A percentile compares a stretch with the other conserved stretches of the same genome.
These are phyloP conservation scores for Bruguiera sexangula DNA, from an alignment of 345 rosid genomes.

Conservation along the genomic window DNA sequence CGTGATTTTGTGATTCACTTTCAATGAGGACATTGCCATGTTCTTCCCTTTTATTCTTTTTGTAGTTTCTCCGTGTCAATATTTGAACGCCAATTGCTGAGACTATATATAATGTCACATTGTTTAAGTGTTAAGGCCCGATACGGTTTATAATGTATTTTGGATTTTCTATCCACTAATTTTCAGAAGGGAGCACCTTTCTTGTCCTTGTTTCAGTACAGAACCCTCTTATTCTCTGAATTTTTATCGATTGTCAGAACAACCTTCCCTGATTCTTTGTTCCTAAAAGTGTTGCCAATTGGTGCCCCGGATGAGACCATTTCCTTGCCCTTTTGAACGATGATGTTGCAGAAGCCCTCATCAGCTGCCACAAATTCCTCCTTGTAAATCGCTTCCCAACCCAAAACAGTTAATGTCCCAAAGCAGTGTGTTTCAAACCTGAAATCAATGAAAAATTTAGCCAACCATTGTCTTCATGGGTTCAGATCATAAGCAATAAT, in stretches of 20 bases:
- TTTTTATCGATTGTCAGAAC: slow-evolving; percentile 56
- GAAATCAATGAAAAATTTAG: not conserved
- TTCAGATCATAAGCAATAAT: too few relatives aligned
- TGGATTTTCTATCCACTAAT: too few relatives aligned
- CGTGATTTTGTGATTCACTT: too few relatives aligned
- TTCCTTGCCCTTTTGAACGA: slow-evolving; percentile 71
- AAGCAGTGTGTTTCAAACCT: slow-evolving; percentile 55
- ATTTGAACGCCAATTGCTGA: too few relatives aligned
- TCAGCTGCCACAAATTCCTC: slow-evolving; percentile 73
- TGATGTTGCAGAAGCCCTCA: slow-evolving; percentile 70
- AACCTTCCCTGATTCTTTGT: slow-evolving; percentile 64
- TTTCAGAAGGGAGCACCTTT: slow-evolving; percentile 29
- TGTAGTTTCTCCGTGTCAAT: too few relatives aligned
- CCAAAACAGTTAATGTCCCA: slow-evolving; percentile 75
- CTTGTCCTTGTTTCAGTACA: slow-evolving; percentile 68
- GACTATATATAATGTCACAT: too few relatives aligned
- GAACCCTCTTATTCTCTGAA: slow-evolving; percentile 71
- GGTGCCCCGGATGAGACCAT: slow-evolving; percentile 46
- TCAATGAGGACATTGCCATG: too few relatives aligned
- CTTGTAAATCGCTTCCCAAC: slow-evolving; percentile 89
- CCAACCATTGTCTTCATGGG: too few relatives aligned
- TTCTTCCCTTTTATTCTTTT: too few relatives aligned
- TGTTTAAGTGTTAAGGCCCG: too few relatives aligned
- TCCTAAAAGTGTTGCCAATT: slow-evolving; percentile 58
- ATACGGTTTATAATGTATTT: too few relatives aligned